These are phyloP conservation scores for Cercospora nicotianae DNA, from an alignment of 2,329 filamentous ascomycete genomes.

Conservation along the genomic window DNA sequence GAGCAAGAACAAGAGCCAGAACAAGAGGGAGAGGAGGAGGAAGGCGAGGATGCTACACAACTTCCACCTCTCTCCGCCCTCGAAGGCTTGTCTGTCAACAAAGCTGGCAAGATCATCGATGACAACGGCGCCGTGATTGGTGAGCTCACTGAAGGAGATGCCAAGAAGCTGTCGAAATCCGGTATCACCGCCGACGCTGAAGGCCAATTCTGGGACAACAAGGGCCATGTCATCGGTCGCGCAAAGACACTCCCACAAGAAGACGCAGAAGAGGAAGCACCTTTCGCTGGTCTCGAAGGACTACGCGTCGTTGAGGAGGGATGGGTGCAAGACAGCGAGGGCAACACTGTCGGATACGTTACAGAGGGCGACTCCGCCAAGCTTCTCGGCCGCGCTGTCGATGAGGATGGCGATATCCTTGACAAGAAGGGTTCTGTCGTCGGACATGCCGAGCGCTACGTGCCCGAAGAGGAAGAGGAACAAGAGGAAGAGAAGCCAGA, in stretches of 20 bases:
- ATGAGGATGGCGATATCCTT: constrained; percentile 55
- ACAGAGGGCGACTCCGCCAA: constrained; percentile 54
- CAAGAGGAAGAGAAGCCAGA: constrained; percentile 49
- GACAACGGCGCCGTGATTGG: constrained; percentile 49
- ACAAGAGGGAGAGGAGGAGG: constrained; percentile 36
- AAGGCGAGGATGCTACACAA: constrained; percentile 38
- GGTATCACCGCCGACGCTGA: constrained; percentile 48
- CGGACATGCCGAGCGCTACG: constrained; percentile 55
- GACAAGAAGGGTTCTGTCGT: constrained; percentile 56
- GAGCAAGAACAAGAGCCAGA: constrained; percentile 39
- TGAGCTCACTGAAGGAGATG: constrained; percentile 52
- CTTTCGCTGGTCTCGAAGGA: constrained; percentile 54
- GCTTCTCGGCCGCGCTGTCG: constrained; percentile 51
- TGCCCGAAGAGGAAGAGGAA: constrained; percentile 64
- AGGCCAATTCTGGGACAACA: constrained; percentile 56
- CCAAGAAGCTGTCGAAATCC: constrained; percentile 55
- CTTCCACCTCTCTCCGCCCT: constrained; percentile 52
- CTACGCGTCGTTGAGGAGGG: constrained; percentile 53
- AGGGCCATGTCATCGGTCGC: constrained; percentile 54
- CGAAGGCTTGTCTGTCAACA: constrained; percentile 53
- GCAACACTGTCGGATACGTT: constrained; percentile 51
- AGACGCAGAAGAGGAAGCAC: constrained; percentile 50
- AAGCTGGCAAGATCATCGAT: constrained; percentile 53
- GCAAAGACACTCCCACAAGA: constrained; percentile 51
- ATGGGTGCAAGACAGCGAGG: constrained; percentile 52